These are phyloP conservation scores for Favolaschia claudopus DNA, from an alignment of 768 basidiomycete genomes.

Conservation along the genomic window DNA sequence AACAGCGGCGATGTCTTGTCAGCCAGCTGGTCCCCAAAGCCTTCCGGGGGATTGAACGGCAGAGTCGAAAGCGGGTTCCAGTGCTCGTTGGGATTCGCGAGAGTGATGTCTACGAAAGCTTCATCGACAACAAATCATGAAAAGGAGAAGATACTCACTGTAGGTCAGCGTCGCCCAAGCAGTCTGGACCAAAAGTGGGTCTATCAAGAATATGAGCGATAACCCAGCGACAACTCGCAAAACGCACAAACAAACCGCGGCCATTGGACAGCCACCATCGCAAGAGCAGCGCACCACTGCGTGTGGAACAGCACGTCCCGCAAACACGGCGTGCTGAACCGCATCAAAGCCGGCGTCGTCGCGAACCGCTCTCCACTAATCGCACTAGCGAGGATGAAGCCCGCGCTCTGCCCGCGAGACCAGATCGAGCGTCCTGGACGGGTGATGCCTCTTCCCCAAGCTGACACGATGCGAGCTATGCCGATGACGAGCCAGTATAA, in stretches of 20 bases:
- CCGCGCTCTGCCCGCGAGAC: constrained; percentile 80
- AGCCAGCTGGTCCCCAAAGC: constrained; percentile 75
- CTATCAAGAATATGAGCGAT: constrained; percentile 47
- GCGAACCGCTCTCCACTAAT: constrained; percentile 91
- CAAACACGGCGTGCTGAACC: constrained; percentile 93
- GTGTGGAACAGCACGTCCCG: constrained; percentile 93
- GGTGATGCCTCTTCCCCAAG: constrained; percentile 79
- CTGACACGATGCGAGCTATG: constrained; percentile 81
- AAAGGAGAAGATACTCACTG: constrained; percentile 51
- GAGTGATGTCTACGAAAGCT: constrained; percentile 68
- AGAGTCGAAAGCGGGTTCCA: constrained; percentile 61
- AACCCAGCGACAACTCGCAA: constrained; percentile 15
- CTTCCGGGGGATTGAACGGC: constrained; percentile 60
- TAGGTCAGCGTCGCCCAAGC: constrained; percentile 88
- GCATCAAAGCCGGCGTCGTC: constrained; percentile 82
- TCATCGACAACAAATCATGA: constrained; percentile 9
- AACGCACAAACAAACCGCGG: constrained; percentile 89
- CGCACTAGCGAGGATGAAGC: constrained; percentile 91
- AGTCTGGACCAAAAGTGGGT: constrained; percentile 88
- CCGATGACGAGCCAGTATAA: constrained; percentile 86
- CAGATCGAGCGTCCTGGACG: constrained; percentile 68
- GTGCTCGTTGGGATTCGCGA: constrained; percentile 63
- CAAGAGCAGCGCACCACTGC: constrained; percentile 88
- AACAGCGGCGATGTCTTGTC: constrained; percentile 80
- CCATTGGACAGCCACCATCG: constrained; percentile 97